Percentiles rank a stretch among this genome's conserved stretches.
phyloP scores from a whole-genome alignment of 345 rosid genomes.

The Psidium guajava region DNA sequence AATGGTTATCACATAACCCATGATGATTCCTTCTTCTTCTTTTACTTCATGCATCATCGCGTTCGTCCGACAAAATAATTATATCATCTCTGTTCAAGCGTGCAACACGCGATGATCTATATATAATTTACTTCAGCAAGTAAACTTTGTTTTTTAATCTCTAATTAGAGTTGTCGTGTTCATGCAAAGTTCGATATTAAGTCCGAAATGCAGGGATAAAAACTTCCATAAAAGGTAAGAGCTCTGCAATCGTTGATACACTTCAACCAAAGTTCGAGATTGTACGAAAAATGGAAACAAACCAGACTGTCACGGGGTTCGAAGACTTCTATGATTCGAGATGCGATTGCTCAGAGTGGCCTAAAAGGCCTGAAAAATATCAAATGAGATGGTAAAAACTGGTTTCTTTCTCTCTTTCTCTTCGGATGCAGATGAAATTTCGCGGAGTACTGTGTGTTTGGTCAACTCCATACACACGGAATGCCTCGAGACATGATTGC shows the following conservation, averaged over 20 bases:
- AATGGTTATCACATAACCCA: background rate
- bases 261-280: background rate
- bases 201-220: background rate
- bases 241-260: background rate
- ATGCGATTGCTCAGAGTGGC: background rate
- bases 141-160: background rate
- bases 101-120: background rate
- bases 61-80: background rate
- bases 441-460: background rate
- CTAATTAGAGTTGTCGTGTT: background rate
- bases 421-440: background rate
- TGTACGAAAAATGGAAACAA: background rate
- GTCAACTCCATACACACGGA: background rate
- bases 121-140: background rate
- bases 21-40: background rate
- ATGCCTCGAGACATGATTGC: background rate
- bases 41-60: background rate
- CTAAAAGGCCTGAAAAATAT: background rate
- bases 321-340: background rate
- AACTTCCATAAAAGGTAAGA: background rate
- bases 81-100: no score
- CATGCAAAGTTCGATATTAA: background rate
- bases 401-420: background rate
- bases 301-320: background rate
- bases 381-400: background rate